A percentile compares a stretch with the other conserved stretches of the same genome.
Conservation (phyloP, 306 rosid genomes). For the Sechiopsis laciniata region DNA sequence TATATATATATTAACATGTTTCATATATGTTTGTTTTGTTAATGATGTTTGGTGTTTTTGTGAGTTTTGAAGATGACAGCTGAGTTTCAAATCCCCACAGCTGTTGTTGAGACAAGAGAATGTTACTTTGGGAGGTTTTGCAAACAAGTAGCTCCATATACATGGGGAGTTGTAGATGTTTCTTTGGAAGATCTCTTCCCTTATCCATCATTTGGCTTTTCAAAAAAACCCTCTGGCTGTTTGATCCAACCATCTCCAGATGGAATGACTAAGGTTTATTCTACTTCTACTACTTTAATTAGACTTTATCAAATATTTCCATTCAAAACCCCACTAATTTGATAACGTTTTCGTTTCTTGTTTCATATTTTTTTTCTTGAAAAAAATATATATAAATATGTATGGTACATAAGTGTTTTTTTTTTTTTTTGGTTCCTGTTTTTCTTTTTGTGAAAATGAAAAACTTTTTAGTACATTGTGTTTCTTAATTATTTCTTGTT, state of each 20-base stretch:
- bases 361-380: not conserved
- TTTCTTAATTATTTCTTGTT: too few relatives aligned
- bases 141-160: conserved; percentile 43
- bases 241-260: conserved; percentile 57
- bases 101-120: conserved; percentile 58
- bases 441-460: not conserved
- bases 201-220: conserved; percentile 26
- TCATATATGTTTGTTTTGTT: not conserved
- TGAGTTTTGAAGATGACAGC: conserved; percentile 42
- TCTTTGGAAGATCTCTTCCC: conserved; percentile 58
- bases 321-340: not conserved
- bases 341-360: not conserved
- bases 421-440: too few relatives aligned
- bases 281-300: not conserved
- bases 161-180: conserved; percentile 81
- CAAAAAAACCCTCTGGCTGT: conserved; percentile 86
- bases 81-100: conserved; percentile 72
- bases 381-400: not conserved
- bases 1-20: too few relatives aligned
- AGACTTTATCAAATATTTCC: too few relatives aligned
- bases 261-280: conserved; percentile 61
- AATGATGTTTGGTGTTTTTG: too few relatives aligned
- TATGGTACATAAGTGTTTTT: not conserved
- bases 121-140: conserved; percentile 60
- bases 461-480: too few relatives aligned